These are phyloP conservation scores for Yueomyces sp. DNA, from an alignment of 805 yeast genomes.

Conservation along the genomic window DNA sequence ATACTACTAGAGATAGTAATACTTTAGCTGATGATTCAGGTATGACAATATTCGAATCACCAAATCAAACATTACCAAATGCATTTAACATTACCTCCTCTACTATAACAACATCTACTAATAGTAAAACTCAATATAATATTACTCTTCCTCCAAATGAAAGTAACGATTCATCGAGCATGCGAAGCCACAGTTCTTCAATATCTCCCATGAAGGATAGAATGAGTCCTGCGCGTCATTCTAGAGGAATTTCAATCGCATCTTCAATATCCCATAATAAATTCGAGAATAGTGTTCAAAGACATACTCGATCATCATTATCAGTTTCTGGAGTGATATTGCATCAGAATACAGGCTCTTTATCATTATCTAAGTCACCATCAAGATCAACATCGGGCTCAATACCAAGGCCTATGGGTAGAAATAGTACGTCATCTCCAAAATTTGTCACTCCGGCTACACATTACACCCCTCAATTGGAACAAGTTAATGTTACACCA, in stretches of 20 bases:
- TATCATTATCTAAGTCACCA: slow-evolving; percentile 1
- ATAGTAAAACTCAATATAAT: too few species aligned
- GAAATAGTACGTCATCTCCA: slow-evolving; percentile 2
- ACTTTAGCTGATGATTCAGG: too few species aligned
- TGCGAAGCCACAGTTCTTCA: neutral
- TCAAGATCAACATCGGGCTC: slow-evolving; percentile 1
- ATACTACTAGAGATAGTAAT: too few species aligned
- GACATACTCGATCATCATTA: neutral
- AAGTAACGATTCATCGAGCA: neutral
- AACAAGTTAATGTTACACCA: slow-evolving; percentile 1
- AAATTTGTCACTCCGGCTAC: neutral
- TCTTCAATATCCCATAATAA: neutral
- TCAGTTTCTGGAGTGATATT: neutral
- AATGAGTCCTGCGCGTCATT: slow-evolving; percentile 5
- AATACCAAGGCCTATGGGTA: neutral
- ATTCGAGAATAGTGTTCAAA: neutral
- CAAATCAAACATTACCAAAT: too few species aligned
- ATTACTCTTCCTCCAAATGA: neutral
- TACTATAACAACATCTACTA: neutral
- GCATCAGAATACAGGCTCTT: slow-evolving; percentile 2
- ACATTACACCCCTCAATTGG: neutral
- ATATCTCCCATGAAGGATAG: slow-evolving; percentile 14
- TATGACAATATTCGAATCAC: too few species aligned
- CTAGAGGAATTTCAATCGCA: neutral
- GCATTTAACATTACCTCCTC: too few species aligned